Conservation (phyloP, 2,329 filamentous ascomycete species). For the Balansia obtecta region DNA sequence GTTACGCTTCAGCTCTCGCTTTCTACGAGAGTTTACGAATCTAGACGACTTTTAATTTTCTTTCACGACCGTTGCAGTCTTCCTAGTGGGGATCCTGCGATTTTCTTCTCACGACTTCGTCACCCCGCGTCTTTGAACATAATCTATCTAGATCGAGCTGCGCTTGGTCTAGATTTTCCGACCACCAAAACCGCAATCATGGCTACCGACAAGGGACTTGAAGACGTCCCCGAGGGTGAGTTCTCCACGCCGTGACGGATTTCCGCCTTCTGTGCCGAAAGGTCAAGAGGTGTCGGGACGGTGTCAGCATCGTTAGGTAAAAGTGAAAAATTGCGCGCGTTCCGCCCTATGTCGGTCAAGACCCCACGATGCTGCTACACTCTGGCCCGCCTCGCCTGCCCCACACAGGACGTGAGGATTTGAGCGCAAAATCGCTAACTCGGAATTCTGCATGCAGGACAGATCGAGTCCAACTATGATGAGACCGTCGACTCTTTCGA, state of each 20-base stretch:
- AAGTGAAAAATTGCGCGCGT: not conserved
- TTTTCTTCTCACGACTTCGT: conserved; percentile 22
- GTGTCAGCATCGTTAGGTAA: not conserved
- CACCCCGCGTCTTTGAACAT: conserved; percentile 29
- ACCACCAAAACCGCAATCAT: conserved; percentile 68
- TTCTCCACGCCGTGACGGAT: conserved; percentile 14
- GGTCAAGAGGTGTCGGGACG: not conserved
- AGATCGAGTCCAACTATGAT: conserved; percentile 99
- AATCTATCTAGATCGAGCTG: conserved; percentile 55
- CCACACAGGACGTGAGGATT: not conserved
- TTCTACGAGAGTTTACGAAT: conserved; percentile 34
- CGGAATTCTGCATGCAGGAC: conserved; percentile 44
- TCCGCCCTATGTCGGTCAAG: not conserved
- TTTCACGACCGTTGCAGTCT: conserved; percentile 20
- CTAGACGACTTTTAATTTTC: conserved; percentile 27
- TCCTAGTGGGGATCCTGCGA: conserved; percentile 22
- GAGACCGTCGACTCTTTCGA: conserved; percentile 99
- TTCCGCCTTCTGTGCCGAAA: not conserved
- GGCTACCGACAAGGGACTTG: conserved; percentile 96
- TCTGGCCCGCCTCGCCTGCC: not conserved
- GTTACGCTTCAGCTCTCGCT: conserved; percentile 27
- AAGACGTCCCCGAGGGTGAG: conserved; percentile 93
- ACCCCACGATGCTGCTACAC: not conserved
- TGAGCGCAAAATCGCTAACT: conserved; percentile 10
- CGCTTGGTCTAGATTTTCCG: conserved; percentile 58